Percentiles rank a stretch among this genome's conserved stretches.
These are phyloP conservation scores for Barnettozyma populi DNA, from an alignment of 805 yeast species.

Conservation along the genomic window DNA sequence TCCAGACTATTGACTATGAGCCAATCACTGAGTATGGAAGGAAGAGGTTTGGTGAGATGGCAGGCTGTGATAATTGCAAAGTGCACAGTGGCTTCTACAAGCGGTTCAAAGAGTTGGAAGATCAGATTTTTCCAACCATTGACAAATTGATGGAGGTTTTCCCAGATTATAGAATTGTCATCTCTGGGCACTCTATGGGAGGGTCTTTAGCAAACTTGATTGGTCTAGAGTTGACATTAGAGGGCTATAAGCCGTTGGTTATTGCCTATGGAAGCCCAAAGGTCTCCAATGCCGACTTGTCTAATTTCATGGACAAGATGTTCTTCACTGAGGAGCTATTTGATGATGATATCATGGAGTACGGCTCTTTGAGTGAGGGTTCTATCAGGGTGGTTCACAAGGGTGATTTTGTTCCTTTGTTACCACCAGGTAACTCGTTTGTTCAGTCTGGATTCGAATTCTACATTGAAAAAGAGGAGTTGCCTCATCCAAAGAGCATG, in stretches of 20 bases:
- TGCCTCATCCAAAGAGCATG: slow-evolving; percentile 30
- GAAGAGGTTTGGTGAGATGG: slow-evolving; percentile 1
- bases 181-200: slow-evolving; percentile 70
- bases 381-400: slow-evolving; percentile 52
- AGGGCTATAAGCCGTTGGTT: slow-evolving; percentile 52
- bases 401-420: slow-evolving; percentile 51
- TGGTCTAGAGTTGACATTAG: slow-evolving; percentile 53
- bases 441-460: slow-evolving; percentile 31
- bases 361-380: slow-evolving; percentile 26
- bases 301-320: slow-evolving; percentile 45
- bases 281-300: slow-evolving; percentile 49
- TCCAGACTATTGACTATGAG: slow-evolving; percentile 22
- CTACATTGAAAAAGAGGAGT: slow-evolving; percentile 29
- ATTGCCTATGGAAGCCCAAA: slow-evolving; percentile 66
- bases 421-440: slow-evolving; percentile 47
- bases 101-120: slow-evolving; percentile 38
- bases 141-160: slow-evolving; percentile 30
- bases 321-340: slow-evolving; percentile 37
- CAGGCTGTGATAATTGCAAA: slow-evolving; percentile 42
- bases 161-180: slow-evolving; percentile 46
- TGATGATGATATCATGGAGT: slow-evolving; percentile 21
- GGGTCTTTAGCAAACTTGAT: slow-evolving; percentile 62
- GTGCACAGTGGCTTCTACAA: slow-evolving; percentile 62
- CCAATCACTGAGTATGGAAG: slow-evolving; percentile 16
- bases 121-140: slow-evolving; percentile 25